Percentiles rank a stretch among this genome's conserved stretches.
These are phyloP conservation scores for Plasmodium fragile DNA, from an alignment of 169 alveolate species.

Conservation along the genomic window DNA sequence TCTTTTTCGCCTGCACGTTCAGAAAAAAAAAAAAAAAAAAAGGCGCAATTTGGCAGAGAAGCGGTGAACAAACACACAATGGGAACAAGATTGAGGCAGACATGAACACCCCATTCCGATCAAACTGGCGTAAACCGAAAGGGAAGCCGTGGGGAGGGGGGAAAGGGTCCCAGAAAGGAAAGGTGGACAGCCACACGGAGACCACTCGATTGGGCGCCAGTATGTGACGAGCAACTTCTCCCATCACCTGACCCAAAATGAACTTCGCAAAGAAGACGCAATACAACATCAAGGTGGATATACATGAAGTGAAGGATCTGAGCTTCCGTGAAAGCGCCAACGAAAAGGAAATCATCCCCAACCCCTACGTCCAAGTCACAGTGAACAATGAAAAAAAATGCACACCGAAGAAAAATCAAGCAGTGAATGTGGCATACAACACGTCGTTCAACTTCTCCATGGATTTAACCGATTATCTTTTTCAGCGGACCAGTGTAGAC, in stretches of 20 bases:
- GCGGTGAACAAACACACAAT: not conserved
- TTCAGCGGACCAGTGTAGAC: conserved; percentile 85
- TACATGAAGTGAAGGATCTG: conserved; percentile 89
- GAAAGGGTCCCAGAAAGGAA: not conserved
- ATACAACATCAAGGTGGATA: conserved; percentile 88
- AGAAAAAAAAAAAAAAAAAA: not conserved
- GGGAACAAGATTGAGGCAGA: not conserved
- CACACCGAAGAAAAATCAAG: conserved; percentile 83
- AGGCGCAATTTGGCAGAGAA: not conserved
- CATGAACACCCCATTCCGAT: not conserved
- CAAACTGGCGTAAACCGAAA: not conserved
- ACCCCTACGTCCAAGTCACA: conserved; percentile 82
- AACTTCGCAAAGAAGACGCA: conserved; percentile 54
- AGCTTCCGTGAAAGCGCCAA: conserved; percentile 86
- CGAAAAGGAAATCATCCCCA: conserved; percentile 86
- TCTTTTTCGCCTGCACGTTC: conserved; percentile 10
- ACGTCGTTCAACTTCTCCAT: conserved; percentile 87
- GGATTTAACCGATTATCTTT: conserved; percentile 83
- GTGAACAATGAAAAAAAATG: conserved; percentile 79
- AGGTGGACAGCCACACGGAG: not conserved
- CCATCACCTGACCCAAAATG: not conserved
- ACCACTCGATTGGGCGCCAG: not conserved
- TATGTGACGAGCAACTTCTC: not conserved
- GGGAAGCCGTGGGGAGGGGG: not conserved
- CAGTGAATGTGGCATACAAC: conserved; percentile 86